These are phyloP conservation scores for Chalaropsis thielavioides DNA, from an alignment of 2,329 filamentous ascomycete species.

Conservation along the genomic window DNA sequence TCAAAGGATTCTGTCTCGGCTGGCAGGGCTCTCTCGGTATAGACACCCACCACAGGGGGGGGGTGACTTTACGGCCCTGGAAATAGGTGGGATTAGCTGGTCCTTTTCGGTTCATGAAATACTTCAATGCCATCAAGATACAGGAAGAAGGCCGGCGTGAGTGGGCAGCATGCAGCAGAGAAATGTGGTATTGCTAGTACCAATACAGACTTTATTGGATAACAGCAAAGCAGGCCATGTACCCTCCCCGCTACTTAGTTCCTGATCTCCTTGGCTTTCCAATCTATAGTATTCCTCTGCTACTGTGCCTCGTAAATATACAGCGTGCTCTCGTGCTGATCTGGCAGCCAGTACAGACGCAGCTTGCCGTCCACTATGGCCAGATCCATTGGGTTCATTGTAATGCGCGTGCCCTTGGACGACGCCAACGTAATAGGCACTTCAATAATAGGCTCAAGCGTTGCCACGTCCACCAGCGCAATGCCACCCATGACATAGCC, in stretches of 20 bases:
- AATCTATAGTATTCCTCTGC: background rate
- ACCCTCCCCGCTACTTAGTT: background rate
- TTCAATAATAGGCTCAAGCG: constrained; percentile 32
- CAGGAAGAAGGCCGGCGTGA: background rate
- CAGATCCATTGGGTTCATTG: constrained; percentile 36
- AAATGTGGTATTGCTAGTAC: background rate
- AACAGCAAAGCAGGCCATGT: background rate
- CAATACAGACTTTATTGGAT: background rate
- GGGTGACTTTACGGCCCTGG: background rate
- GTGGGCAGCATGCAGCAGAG: background rate
- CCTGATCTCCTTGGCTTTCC: background rate
- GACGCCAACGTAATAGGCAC: constrained; percentile 32
- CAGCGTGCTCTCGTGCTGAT: constrained; percentile 32
- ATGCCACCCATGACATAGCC: constrained; percentile 30
- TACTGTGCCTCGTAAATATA: constrained; percentile 33
- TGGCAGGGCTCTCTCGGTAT: background rate
- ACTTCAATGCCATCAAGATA: background rate
- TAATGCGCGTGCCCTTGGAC: constrained; percentile 28
- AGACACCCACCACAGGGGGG: background rate
- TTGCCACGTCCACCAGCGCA: constrained; percentile 32
- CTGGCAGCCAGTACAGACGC: constrained; percentile 34
- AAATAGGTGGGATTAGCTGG: too few species aligned
- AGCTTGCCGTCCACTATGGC: constrained; percentile 30
- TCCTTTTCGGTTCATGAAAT: background rate
- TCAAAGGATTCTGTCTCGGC: background rate